Evolutionary conservation across 371 early-diverging fungal genomes (phyloP), one percentile per base, ranked within the genome.

Genomic region (Rhizopus microsporus): DNA sequence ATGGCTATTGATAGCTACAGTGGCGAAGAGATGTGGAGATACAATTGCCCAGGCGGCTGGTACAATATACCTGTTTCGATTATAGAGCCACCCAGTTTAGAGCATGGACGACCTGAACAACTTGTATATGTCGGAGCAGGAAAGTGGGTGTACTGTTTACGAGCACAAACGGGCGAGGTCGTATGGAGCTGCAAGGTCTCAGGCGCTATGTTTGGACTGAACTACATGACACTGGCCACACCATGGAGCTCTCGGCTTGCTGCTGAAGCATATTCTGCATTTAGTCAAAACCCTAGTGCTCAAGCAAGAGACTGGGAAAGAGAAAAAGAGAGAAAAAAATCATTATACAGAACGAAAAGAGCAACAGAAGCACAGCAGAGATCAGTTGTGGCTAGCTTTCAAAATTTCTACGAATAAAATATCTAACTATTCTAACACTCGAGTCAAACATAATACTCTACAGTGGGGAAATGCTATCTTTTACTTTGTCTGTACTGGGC

Each of bases 201-300:
- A 3, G 54, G 62, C n/a, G 51, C 67, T 7, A 50, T 17, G 13
- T 54, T 69, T 32, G 65, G 66, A 3, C 37, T 43, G 5, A 54
- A 55, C 3, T 68, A 64, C 17, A 68, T 75, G 69, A 64, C 71
- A 8, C 13, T 75, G 58, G 73, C 71, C 4, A 72, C 73, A 1
- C 62, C 68, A 12, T 72, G 70, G 76, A 64, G 68, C 16, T 75
- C 72, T 6, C 61, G 68, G 30, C 51, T 72, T 15, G 62, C 70
- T 23, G 72, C 71, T 33, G 71, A 69, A 33, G 56, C 58, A 6
- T 37, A 65, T 32, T 51, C 68, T 7, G 57, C 54, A 5, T 68
- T 65, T 39, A 51, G 34, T 40, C 67, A 61, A 39, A 58, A 57
- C 3, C 63, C 63, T 16, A 32, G 47, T 52, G 57, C 63, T 17